Percentiles rank a stretch among this genome's conserved stretches.
These are phyloP conservation scores for Chenopodium formosanum DNA, from an alignment of 148 eudicot genomes.

Conservation along the genomic window DNA sequence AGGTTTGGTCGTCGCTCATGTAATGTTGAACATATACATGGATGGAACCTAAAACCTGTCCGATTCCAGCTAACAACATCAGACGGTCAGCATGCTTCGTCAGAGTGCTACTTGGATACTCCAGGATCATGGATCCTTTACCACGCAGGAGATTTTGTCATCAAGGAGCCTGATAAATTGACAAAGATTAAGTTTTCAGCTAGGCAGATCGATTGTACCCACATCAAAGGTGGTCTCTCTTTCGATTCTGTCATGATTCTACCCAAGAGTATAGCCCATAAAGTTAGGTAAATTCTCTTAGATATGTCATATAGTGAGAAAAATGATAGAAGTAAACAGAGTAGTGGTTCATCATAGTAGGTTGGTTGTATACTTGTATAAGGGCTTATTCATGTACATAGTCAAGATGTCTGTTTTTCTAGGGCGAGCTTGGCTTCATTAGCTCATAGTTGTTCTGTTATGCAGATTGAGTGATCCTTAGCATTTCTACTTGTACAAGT, in stretches of 20 bases:
- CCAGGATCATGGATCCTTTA: conserved; percentile 63
- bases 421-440: not conserved
- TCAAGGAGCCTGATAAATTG: conserved; percentile 37
- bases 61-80: conserved; percentile 59
- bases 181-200: conserved; percentile 65
- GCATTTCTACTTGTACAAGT: too few species aligned
- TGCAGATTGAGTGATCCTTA: too few species aligned
- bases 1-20: conserved; percentile 54
- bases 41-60: conserved; percentile 73
- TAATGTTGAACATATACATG: conserved; percentile 58
- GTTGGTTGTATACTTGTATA: not conserved
- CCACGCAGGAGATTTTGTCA: conserved; percentile 73
- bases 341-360: not conserved
- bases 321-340: not conserved
- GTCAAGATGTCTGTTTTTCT: not conserved
- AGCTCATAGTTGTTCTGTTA: not conserved
- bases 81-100: conserved; percentile 58
- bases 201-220: conserved; percentile 91
- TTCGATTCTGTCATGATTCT: conserved; percentile 70
- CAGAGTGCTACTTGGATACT: conserved; percentile 48
- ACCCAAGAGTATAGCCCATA: conserved; percentile 46
- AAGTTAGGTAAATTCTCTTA: conserved; percentile 25
- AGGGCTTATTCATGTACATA: not conserved
- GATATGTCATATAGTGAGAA: not conserved
- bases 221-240: conserved; percentile 79